These are phyloP conservation scores for Ogataea hybrid DNA, from an alignment of 1,139 yeast species.

Conservation along the genomic window DNA sequence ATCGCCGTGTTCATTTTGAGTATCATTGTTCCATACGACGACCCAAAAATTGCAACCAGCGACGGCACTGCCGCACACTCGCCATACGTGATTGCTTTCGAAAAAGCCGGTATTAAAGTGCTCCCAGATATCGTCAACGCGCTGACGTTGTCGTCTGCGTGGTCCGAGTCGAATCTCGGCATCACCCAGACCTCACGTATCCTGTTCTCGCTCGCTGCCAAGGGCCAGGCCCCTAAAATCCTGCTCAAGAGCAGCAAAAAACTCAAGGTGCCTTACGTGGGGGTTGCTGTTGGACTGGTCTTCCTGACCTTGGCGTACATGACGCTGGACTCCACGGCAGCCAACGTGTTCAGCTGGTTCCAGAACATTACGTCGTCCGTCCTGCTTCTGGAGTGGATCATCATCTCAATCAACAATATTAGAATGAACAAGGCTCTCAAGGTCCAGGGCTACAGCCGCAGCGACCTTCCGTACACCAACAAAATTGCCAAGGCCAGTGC, in stretches of 20 bases:
- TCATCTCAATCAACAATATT: conserved; percentile 36
- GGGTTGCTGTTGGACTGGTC: conserved; percentile 32
- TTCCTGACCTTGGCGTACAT: conserved; percentile 36
- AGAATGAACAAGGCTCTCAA: conserved; percentile 37
- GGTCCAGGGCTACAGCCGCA: conserved; percentile 39
- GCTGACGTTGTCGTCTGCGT: conserved; percentile 49
- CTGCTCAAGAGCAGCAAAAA: conserved; percentile 41
- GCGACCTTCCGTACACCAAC: conserved; percentile 37
- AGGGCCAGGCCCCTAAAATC: conserved; percentile 47
- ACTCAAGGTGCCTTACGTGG: conserved; percentile 43
- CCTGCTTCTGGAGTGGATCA: conserved; percentile 33
- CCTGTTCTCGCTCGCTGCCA: conserved; percentile 46
- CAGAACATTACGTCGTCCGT: conserved; percentile 32
- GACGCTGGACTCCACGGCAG: conserved; percentile 28
- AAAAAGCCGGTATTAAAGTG: conserved; percentile 47
- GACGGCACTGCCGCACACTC: conserved; percentile 47
- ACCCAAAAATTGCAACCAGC: conserved; percentile 38
- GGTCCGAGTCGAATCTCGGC: conserved; percentile 49
- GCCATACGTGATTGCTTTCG: conserved; percentile 54
- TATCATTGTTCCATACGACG: conserved; percentile 46
- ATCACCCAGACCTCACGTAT: conserved; percentile 44
- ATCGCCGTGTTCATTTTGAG: conserved; percentile 44
- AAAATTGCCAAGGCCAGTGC: conserved; percentile 34
- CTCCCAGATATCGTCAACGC: conserved; percentile 52
- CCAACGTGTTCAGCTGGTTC: conserved; percentile 35